A percentile compares a stretch with the other conserved stretches of the same genome.
Evolutionary conservation across 2,329 filamentous ascomycete genomes (phyloP).

Genomic region (Elsinoe australis): DNA sequence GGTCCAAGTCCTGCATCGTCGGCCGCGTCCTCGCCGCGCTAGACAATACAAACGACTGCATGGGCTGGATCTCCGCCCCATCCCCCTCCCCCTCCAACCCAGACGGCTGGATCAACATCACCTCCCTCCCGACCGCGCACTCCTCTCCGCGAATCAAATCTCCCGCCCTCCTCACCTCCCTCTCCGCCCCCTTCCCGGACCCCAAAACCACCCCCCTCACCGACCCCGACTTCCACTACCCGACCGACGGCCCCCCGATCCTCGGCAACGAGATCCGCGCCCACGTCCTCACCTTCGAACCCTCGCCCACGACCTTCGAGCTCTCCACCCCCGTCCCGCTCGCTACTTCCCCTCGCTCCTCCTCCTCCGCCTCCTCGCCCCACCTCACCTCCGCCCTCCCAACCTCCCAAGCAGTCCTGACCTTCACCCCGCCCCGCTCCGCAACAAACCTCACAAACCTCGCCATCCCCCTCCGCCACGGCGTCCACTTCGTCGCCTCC

Average conservation of each 20-base stretch:
- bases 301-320: constrained; percentile 21
- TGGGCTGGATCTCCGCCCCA: constrained; percentile 47
- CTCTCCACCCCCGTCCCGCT: not conserved
- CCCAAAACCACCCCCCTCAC: constrained; percentile 23
- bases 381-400: not conserved
- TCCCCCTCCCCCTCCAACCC: constrained; percentile 31
- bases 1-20: constrained; percentile 51
- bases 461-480: constrained; percentile 40
- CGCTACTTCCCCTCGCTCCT: not conserved
- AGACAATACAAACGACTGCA: constrained; percentile 41
- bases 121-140: constrained; percentile 24
- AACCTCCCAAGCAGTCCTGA: constrained; percentile 23
- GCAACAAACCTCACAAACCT: constrained; percentile 20
- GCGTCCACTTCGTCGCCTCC: constrained; percentile 48
- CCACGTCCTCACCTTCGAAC: constrained; percentile 21
- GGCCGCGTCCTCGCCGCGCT: constrained; percentile 45
- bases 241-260: constrained; percentile 29
- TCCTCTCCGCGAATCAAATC: constrained; percentile 32
- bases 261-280: constrained; percentile 26
- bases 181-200: constrained; percentile 33
- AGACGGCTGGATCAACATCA: constrained; percentile 45
- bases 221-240: constrained; percentile 33
- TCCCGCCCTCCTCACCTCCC: constrained; percentile 27
- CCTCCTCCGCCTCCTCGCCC: constrained; percentile 29
- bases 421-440: constrained; percentile 27